These are phyloP conservation scores for Trichoderma lentiforme DNA, from an alignment of 2,329 filamentous ascomycete species.

Conservation along the genomic window DNA sequence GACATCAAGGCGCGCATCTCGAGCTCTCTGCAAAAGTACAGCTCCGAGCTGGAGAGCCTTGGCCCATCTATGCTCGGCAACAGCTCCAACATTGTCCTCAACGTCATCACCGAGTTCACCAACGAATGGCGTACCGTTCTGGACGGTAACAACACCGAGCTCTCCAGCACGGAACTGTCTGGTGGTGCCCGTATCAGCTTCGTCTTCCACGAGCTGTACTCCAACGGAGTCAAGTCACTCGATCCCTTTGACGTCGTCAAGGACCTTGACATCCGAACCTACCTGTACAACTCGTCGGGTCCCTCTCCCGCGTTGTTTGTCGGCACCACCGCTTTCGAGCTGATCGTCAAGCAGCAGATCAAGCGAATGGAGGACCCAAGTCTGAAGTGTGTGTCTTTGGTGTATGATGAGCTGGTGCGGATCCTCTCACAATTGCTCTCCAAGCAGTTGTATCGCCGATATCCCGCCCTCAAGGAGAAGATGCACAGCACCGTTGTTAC, in stretches of 20 bases:
- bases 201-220: constrained; percentile 97
- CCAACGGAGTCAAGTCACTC: constrained; percentile 94
- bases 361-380: constrained; percentile 94
- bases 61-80: constrained; percentile 96
- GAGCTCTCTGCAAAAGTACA: constrained; percentile 91
- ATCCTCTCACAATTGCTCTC: constrained; percentile 86
- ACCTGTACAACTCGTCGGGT: constrained; percentile 98
- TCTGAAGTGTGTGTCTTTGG: constrained; percentile 93
- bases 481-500: constrained; percentile 86
- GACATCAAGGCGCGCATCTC: constrained; percentile 97
- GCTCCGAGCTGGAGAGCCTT: constrained; percentile 72
- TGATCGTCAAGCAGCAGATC: constrained; percentile 98
- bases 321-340: constrained; percentile 94
- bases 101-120: constrained; percentile 98
- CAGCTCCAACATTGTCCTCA: constrained; percentile 92
- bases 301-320: constrained; percentile 96
- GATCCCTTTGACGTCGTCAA: constrained; percentile 98
- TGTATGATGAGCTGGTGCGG: constrained; percentile 95
- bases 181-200: constrained; percentile 98
- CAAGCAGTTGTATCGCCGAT: constrained; percentile 88
- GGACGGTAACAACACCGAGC: constrained; percentile 93
- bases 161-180: constrained; percentile 90
- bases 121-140: constrained; percentile 96
- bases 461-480: constrained; percentile 94
- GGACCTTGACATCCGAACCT: constrained; percentile 94